Percentiles rank a stretch among this genome's conserved stretches.
Conservation (phyloP, 2,329 filamentous ascomycete genomes). For the Xylariaceae sp. region DNA sequence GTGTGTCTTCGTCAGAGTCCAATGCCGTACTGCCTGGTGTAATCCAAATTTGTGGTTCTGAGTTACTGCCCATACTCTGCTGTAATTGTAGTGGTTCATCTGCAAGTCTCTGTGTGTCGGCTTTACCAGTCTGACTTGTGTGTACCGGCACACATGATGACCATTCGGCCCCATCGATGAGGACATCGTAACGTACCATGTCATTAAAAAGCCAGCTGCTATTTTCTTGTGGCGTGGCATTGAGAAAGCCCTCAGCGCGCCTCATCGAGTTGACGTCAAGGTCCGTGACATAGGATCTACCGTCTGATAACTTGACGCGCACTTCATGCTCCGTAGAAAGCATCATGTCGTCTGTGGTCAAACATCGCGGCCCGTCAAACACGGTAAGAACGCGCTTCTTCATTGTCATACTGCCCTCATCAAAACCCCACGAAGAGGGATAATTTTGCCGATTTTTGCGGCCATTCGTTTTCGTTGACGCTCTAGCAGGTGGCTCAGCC, state of each 20-base stretch:
- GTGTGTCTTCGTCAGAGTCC: too few species aligned
- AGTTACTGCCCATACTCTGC: too few species aligned
- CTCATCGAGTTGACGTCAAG: slow-evolving; percentile 89
- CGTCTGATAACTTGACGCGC: slow-evolving; percentile 78
- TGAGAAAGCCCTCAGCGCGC: slow-evolving; percentile 83
- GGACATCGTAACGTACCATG: too few species aligned
- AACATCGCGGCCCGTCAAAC: slow-evolving; percentile 83
- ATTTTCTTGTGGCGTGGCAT: slow-evolving; percentile 84
- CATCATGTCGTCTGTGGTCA: slow-evolving; percentile 99
- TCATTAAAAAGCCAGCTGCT: too few species aligned
- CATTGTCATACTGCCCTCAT: slow-evolving; percentile 94
- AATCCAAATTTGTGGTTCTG: too few species aligned
- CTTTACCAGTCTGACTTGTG: too few species aligned
- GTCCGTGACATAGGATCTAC: slow-evolving; percentile 86
- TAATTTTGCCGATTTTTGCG: slow-evolving; percentile 95
- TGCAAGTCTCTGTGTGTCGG: too few species aligned
- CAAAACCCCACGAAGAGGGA: slow-evolving; percentile 90
- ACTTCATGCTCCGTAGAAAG: slow-evolving; percentile 94
- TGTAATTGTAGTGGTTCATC: too few species aligned
- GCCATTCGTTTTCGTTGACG: slow-evolving; percentile 64
- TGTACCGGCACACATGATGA: too few species aligned
- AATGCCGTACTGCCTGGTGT: too few species aligned
- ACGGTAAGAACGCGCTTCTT: slow-evolving; percentile 96
- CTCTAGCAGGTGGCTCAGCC: too few species aligned
- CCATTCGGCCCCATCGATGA: too few species aligned